Evolutionary conservation across 1,284 basidiomycete species (phyloP), one percentile per base, ranked within the genome.

Genomic region (Trichosporon sp.): DNA sequence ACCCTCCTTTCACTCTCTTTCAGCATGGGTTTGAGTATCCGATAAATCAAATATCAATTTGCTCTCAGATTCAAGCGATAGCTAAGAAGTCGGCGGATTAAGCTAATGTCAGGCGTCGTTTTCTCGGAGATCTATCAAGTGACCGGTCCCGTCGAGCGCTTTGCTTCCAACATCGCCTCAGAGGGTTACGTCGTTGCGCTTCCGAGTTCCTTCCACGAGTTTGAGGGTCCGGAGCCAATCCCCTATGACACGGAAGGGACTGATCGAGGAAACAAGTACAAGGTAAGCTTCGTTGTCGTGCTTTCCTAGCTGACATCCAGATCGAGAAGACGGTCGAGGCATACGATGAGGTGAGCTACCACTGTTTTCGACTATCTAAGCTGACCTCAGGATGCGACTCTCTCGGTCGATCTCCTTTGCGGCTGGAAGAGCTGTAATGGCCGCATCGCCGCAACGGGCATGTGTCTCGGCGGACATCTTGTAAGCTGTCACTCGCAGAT

Each of bases 171-270:
- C 80, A 95, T 96, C 71, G 93, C 93, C 1, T 90, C 90, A 64
- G 91, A 95, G 63, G 92, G 78, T 11, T 80, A 74, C 52, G 70
- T 79, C 25, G 75, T 78, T 14, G 78, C 79, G 5, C 72, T 76
- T 1, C 77, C 78, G 14, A 76, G 74, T 14, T 72, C 70, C 2
- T 96, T 90, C 79, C 93, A 96, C 74, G 93, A 96, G 74, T 95
- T 95, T 65, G 86, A 92, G 76, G 89, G 90, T 0, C 89, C 91
- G 0, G 91, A 92, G 60, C 80, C 92, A 0, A 87, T 96, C 64
- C 86, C 91, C 0, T 96, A 95, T 74, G 92, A 95, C 74, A 83
- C 81, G 0, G 89, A 92, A 83, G 92, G 92, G 85, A 94, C 93
- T 21, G 91, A 94, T 74, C 82, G 89, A 68, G 93, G 93, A 11